These are phyloP conservation scores for Acacia crassicarpa DNA, from an alignment of 306 rosid species.

Conservation along the genomic window DNA sequence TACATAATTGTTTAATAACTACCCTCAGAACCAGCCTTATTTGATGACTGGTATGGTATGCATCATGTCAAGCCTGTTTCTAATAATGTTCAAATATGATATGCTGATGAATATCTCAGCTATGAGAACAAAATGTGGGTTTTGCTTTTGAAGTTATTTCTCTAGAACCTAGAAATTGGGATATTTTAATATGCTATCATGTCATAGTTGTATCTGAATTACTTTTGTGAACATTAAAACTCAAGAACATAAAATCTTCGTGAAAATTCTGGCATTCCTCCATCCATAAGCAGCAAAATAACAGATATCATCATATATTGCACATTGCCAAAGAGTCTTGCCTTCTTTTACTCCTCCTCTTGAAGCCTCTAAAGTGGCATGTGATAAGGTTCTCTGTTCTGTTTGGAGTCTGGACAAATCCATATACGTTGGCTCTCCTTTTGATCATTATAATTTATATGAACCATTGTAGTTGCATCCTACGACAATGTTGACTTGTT, in stretches of 20 bases:
- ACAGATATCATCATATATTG: not conserved
- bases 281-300: not conserved
- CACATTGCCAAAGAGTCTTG: not conserved
- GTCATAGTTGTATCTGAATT: not conserved
- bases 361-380: not conserved
- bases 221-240: slow-evolving; percentile 2
- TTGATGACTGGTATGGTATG: not conserved
- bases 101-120: not conserved
- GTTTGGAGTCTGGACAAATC: not conserved
- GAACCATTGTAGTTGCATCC: too few species aligned
- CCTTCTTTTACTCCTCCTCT: not conserved
- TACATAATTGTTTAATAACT: slow-evolving; percentile 2
- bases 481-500: too few species aligned
- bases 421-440: not conserved
- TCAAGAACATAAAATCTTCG: not conserved
- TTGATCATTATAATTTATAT: too few species aligned
- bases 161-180: not conserved
- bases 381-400: not conserved
- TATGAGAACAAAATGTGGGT: not conserved
- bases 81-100: slow-evolving; percentile 4
- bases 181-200: not conserved
- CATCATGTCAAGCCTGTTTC: slow-evolving; percentile 9
- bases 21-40: slow-evolving; percentile 4
- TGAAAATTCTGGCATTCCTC: not conserved
- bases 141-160: not conserved